These are phyloP conservation scores for Nematodospora valgi DNA, from an alignment of 805 yeast genomes.

Conservation along the genomic window DNA sequence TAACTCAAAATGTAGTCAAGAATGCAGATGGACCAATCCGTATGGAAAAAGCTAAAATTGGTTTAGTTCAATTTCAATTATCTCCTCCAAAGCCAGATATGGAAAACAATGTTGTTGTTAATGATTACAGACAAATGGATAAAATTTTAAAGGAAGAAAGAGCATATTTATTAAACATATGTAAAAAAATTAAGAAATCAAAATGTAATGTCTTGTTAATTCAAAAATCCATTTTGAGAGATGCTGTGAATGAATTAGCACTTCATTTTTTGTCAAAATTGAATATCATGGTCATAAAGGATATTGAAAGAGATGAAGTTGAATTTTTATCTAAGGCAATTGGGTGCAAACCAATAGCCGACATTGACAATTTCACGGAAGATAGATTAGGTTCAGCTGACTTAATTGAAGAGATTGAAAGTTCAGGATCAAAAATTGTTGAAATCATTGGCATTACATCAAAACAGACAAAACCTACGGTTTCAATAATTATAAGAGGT, in stretches of 20 bases:
- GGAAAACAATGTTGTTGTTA: slow-evolving; percentile 96
- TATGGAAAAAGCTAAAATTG: slow-evolving; percentile 90
- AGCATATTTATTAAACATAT: slow-evolving; percentile 87
- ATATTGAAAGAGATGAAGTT: slow-evolving; percentile 93
- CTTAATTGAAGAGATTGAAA: slow-evolving; percentile 84
- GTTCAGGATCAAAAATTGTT: slow-evolving; percentile 86
- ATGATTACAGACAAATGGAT: slow-evolving; percentile 99
- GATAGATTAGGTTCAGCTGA: slow-evolving; percentile 92
- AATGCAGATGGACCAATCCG: slow-evolving; percentile 94
- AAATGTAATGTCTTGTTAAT: slow-evolving; percentile 90
- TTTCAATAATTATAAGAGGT: slow-evolving; percentile 90
- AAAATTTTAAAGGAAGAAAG: slow-evolving; percentile 97
- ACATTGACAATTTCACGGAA: slow-evolving; percentile 87
- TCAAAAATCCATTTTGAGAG: slow-evolving; percentile 90
- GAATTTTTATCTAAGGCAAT: slow-evolving; percentile 82
- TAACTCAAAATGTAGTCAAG: slow-evolving; percentile 86
- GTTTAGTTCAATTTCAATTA: slow-evolving; percentile 86
- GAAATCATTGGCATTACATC: slow-evolving; percentile 72
- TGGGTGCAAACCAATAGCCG: slow-evolving; percentile 96
- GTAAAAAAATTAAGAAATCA: slow-evolving; percentile 94
- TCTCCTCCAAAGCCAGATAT: slow-evolving; percentile 97
- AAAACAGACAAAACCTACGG: slow-evolving; percentile 62
- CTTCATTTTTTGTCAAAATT: slow-evolving; percentile 91
- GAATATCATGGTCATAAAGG: slow-evolving; percentile 91
- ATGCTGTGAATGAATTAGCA: slow-evolving; percentile 92